Evolutionary conservation across 129 eudicot genomes (phyloP), one percentile per base, ranked within the genome.

Genomic region (Lactuca saligna): DNA sequence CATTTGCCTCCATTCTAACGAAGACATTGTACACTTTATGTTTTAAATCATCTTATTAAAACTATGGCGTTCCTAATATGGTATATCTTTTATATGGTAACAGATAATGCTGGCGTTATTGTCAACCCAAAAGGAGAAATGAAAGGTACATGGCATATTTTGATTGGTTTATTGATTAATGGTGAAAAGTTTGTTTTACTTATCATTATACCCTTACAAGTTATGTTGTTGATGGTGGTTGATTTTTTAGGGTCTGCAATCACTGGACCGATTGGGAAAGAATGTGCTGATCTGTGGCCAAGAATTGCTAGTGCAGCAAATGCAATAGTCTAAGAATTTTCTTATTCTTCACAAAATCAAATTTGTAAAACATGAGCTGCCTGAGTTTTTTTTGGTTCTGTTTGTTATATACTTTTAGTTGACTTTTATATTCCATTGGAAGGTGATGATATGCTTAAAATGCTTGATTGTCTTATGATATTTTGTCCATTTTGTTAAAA

Each of bases 91-190:
- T 42, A 42, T 12, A 2, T 9, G 39, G 13, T 12, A 59, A 39
- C 84, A 81, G 86, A 84, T 72, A 84, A 84, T 81, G 89, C 84
- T 75, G 84, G 83, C 32, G 82, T 84, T 7, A 81, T 84, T 70
- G 86, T 84, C n/a, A 81, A 81, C 54, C 86, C 51, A 12, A 46
- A 46, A 46, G 51, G 51, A 46, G 51, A 46, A 46, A 46, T 46
- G 51, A 46, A 46, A 80, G 79, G 57, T 53, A 53, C 8, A 53
- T 73, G 80, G 75, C 77, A 15, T 2, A 49, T 46, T 50, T 32
- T 20, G 13, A 12, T 3, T 29, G 39, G 15, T 15, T 29, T 9
- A 17, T 35, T 48, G 6, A 14, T 25, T 50, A 17, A 3, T 2
- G 8, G 1, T 39, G 7, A 39, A 12, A 14, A 44, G 29, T 44